phyloP scores from a whole-genome alignment of 2,329 filamentous ascomycete genomes.

The Elsinoe batatas region DNA sequence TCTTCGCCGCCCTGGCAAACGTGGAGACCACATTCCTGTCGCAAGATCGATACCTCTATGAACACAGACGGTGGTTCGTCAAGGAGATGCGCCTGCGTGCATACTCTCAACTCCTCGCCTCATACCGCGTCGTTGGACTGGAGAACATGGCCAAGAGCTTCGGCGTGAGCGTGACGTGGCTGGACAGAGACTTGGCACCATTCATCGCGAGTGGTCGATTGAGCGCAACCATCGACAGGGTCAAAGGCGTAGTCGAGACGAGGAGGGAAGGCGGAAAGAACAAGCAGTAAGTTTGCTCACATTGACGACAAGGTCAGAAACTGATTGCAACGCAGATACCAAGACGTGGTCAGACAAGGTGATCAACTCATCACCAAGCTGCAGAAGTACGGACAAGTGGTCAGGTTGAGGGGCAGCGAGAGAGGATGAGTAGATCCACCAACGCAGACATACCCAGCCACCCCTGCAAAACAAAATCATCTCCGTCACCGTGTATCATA shows the following conservation, averaged over 20 bases:
- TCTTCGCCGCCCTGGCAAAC: slow-evolving; percentile 79
- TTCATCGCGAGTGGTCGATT: slow-evolving; percentile 95
- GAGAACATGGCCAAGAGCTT: slow-evolving; percentile 97
- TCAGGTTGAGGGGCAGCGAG: slow-evolving; percentile 88
- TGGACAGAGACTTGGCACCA: slow-evolving; percentile 89
- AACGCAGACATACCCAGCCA: not conserved
- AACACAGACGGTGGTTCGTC: slow-evolving; percentile 96
- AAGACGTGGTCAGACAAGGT: slow-evolving; percentile 93
- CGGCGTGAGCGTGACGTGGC: slow-evolving; percentile 89
- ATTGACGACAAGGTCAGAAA: too few relatives aligned
- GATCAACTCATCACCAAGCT: slow-evolving; percentile 97
- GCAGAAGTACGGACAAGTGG: slow-evolving; percentile 97
- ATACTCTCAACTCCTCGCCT: slow-evolving; percentile 94
- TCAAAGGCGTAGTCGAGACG: slow-evolving; percentile 94
- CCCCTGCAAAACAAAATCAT: too few relatives aligned
- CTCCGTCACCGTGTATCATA: not conserved
- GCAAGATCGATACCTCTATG: slow-evolving; percentile 87
- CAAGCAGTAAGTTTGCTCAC: slow-evolving; percentile 54
- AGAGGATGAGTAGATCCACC: slow-evolving; percentile 49
- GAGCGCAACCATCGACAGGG: slow-evolving; percentile 93
- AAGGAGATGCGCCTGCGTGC: slow-evolving; percentile 94
- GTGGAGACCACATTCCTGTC: slow-evolving; percentile 92
- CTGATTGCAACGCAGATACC: slow-evolving; percentile 45
- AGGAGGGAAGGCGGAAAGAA: slow-evolving; percentile 98
- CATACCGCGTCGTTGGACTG: slow-evolving; percentile 92